Evolutionary conservation across 1,284 basidiomycete genomes (phyloP).

Genomic region (Heterobasidion parviporum): DNA sequence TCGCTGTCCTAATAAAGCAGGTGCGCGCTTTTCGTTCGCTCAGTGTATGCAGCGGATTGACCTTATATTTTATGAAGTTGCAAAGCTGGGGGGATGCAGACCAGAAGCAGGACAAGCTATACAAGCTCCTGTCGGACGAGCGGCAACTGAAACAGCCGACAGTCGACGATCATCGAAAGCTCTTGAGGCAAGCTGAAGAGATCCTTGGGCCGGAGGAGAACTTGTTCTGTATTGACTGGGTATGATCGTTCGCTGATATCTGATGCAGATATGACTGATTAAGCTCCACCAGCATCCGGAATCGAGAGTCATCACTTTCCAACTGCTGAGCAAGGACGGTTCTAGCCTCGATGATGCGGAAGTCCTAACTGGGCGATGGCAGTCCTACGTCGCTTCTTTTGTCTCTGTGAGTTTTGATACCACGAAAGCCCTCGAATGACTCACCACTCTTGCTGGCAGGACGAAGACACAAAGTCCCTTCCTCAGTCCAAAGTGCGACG

Average conservation of each 20-base stretch:
- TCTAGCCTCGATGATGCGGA: conserved; percentile 81
- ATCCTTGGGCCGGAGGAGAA: conserved; percentile 86
- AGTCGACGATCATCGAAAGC: conserved; percentile 81
- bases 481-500: conserved; percentile 43
- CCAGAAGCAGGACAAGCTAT: conserved; percentile 76
- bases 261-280: not conserved
- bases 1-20: conserved; percentile 84
- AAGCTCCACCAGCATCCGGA: conserved; percentile 49
- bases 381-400: conserved; percentile 85
- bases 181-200: conserved; percentile 76
- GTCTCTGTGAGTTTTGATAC: conserved; percentile 51
- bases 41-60: conserved; percentile 4
- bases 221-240: conserved; percentile 90
- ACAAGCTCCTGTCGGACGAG: conserved; percentile 75
- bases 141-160: conserved; percentile 55
- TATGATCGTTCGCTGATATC: conserved; percentile 26
- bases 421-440: not conserved
- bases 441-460: conserved; percentile 23
- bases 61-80: conserved; percentile 32
- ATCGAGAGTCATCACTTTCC: conserved; percentile 69
- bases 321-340: conserved; percentile 88
- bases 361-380: conserved; percentile 78
- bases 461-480: conserved; percentile 44
- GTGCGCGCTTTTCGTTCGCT: conserved; percentile 27
- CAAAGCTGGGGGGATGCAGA: conserved; percentile 74